Percentiles rank a stretch among this genome's conserved stretches.
phyloP scores from a whole-genome alignment of 345 rosid species.

The Toxicodendron radicans region DNA sequence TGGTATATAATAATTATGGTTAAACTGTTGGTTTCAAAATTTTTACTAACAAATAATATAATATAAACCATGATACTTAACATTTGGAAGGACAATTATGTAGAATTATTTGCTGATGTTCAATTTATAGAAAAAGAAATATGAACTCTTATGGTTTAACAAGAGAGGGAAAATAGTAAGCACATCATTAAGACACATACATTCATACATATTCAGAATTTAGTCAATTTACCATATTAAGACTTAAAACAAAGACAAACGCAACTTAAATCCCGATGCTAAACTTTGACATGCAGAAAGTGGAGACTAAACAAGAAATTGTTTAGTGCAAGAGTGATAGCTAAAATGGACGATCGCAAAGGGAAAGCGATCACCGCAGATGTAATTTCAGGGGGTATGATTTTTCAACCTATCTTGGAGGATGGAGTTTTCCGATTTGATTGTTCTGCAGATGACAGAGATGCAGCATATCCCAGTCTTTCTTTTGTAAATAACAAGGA shows the following conservation, averaged over 20 bases:
- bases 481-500: slow-evolving; percentile 56
- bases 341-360: slow-evolving; percentile 44
- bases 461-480: slow-evolving; percentile 64
- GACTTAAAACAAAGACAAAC: background rate
- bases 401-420: slow-evolving; percentile 71
- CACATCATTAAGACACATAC: no score
- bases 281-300: slow-evolving; percentile 45
- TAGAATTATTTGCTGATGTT: background rate
- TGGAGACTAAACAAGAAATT: slow-evolving; percentile 12
- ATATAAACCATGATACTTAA: no score
- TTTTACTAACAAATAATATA: background rate
- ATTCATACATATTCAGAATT: no score
- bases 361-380: slow-evolving; percentile 33
- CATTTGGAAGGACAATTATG: background rate
- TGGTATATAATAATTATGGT: no score
- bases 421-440: slow-evolving; percentile 79
- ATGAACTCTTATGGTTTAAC: no score
- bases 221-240: no score
- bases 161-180: no score
- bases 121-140: no score
- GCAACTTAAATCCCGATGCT: slow-evolving; percentile 11
- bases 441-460: slow-evolving; percentile 52
- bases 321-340: slow-evolving; percentile 7
- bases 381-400: slow-evolving; percentile 47
- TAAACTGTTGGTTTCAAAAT: background rate